A percentile compares a stretch with the other conserved stretches of the same genome.
phyloP scores from a whole-genome alignment of 2,329 filamentous ascomycete species.

The Aspergillus tubingensis region DNA sequence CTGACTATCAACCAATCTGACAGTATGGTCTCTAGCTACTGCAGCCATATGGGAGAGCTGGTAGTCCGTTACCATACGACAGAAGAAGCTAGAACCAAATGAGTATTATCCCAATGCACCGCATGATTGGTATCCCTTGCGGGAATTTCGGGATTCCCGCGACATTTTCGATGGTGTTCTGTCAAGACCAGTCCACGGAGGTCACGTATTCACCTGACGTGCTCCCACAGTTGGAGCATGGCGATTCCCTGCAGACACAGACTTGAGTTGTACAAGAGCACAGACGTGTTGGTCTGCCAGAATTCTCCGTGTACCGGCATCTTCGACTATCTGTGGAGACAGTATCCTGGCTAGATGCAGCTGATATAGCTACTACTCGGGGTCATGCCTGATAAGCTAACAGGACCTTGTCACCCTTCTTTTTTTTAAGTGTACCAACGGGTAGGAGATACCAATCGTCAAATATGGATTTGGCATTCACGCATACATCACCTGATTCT shows the following conservation, averaged over 20 bases:
- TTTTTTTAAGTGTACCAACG: background rate
- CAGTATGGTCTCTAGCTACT: background rate
- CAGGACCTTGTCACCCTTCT: background rate
- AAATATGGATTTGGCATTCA: background rate
- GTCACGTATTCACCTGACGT: slow-evolving; percentile 7
- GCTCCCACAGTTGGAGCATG: background rate
- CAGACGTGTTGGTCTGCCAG: background rate
- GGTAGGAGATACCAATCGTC: background rate
- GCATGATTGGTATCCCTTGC: background rate
- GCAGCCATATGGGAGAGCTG: background rate
- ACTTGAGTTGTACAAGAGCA: slow-evolving; percentile 11
- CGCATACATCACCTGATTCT: background rate
- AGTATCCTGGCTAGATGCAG: background rate
- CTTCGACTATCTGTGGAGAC: background rate
- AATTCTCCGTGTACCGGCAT: background rate
- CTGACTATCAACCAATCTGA: background rate
- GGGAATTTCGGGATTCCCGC: background rate
- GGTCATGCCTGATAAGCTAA: background rate
- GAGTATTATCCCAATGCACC: background rate
- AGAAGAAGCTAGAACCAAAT: background rate
- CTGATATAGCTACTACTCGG: background rate
- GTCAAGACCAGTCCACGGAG: background rate
- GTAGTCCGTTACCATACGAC: background rate
- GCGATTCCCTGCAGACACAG: background rate
- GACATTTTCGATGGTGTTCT: background rate